phyloP scores from a whole-genome alignment of 2,329 filamentous ascomycete species.

The Fusarium globosum region DNA sequence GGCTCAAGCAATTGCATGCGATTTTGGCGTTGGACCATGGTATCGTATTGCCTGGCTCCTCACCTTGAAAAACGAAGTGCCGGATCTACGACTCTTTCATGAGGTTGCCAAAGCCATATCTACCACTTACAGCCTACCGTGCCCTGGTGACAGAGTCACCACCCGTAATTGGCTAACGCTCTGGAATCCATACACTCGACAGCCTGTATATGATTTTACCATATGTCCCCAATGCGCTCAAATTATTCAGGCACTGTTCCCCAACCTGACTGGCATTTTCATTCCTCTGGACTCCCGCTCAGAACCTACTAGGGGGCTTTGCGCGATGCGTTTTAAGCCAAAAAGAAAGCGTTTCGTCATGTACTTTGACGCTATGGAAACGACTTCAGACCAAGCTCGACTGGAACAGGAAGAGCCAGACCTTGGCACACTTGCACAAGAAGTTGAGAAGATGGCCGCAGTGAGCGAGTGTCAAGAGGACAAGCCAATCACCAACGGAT shows the following conservation, averaged over 20 bases:
- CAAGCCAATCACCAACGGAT: conserved; percentile 67
- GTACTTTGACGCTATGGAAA: conserved; percentile 72
- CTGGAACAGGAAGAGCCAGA: conserved; percentile 62
- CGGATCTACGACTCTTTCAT: conserved; percentile 76
- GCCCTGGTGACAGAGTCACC: conserved; percentile 64
- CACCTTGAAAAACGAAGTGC: conserved; percentile 75
- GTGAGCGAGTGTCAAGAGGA: conserved; percentile 74
- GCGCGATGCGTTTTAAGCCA: conserved; percentile 72
- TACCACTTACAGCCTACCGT: conserved; percentile 65
- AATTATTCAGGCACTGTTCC: conserved; percentile 78
- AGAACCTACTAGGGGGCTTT: conserved; percentile 65
- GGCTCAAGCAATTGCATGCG: conserved; percentile 73
- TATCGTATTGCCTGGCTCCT: conserved; percentile 86
- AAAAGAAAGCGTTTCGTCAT: conserved; percentile 65
- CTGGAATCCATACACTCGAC: conserved; percentile 72
- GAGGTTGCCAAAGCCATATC: conserved; percentile 70
- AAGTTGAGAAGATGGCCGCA: conserved; percentile 68
- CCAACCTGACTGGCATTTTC: conserved; percentile 76
- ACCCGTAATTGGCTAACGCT: conserved; percentile 81
- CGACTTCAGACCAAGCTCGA: conserved; percentile 63
- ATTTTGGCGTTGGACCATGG: conserved; percentile 83
- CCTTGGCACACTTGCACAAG: conserved; percentile 70
- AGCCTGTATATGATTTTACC: conserved; percentile 75
- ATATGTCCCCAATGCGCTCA: conserved; percentile 80
- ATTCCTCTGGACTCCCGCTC: conserved; percentile 60